These are phyloP conservation scores for Bassia scoparia DNA, from an alignment of 148 eudicot genomes.

Conservation along the genomic window DNA sequence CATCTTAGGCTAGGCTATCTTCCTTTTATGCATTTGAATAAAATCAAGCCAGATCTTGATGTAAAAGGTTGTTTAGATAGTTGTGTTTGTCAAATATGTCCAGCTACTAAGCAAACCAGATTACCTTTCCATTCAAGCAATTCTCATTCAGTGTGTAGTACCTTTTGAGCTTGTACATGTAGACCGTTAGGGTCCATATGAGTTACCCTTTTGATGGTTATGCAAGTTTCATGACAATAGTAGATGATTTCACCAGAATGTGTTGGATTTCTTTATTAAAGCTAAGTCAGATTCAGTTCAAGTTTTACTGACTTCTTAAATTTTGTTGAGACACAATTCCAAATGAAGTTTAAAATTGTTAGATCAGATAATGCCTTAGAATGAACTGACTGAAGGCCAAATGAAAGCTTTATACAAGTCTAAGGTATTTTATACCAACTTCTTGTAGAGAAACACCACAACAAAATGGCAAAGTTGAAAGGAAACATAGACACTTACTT, in stretches of 20 bases:
- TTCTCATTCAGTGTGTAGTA: not conserved
- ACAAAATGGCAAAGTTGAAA: not conserved
- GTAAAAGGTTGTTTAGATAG: not conserved
- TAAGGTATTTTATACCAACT: not conserved
- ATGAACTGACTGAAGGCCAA: not conserved
- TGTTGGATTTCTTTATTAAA: not conserved
- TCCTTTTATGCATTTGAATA: not conserved
- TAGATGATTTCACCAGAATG: not conserved
- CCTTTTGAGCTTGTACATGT: not conserved
- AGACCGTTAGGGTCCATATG: not conserved
- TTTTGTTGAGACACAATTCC: not conserved
- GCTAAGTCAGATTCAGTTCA: not conserved
- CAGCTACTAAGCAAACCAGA: not conserved
- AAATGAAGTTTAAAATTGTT: not conserved
- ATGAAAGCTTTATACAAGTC: accelerated
- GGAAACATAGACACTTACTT: not conserved
- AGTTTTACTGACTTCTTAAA: not conserved
- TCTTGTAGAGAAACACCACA: not conserved
- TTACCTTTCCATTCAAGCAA: not conserved
- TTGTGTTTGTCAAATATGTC: not conserved
- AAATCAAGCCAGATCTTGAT: not conserved
- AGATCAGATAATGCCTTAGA: slow-evolving; percentile 1
- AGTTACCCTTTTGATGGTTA: not conserved
- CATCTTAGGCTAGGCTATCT: too few species aligned
- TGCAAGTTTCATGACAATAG: not conserved